phyloP scores from a whole-genome alignment of 192 early-diverging fungal genomes.

The Anaeromyces robustus region DNA sequence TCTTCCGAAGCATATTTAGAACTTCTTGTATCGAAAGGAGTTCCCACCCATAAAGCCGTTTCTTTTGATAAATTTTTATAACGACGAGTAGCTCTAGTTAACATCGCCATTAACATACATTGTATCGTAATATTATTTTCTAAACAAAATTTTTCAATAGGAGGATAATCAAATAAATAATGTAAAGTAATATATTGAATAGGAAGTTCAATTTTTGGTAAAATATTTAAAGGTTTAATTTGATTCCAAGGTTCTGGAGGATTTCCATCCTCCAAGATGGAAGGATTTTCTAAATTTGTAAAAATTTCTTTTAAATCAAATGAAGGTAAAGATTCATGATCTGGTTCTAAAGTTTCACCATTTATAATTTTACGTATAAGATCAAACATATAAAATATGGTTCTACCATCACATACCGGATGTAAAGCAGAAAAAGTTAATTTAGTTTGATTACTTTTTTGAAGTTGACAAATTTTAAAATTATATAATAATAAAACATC shows the following conservation, averaged over 20 bases:
- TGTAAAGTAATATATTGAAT: no score
- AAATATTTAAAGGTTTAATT: neutral
- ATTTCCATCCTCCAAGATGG: no score
- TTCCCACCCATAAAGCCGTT: no score
- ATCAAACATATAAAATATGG: neutral
- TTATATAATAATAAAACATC: neutral
- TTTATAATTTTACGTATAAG: neutral
- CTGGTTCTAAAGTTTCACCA: neutral
- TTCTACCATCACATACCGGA: neutral
- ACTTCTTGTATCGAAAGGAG: no score
- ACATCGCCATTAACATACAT: no score
- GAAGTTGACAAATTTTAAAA: neutral
- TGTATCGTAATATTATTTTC: no score
- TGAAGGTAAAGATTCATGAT: neutral
- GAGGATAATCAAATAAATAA: no score
- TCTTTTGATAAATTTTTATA: no score
- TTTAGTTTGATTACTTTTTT: neutral
- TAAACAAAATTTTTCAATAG: no score
- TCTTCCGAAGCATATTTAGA: no score
- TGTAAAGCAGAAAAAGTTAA: neutral
- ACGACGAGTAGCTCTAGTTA: no score
- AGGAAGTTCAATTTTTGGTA: no score
- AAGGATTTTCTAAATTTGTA: neutral
- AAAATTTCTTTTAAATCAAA: neutral
- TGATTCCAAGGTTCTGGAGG: neutral